A percentile compares a stretch with the other conserved stretches of the same genome.
Evolutionary conservation across 805 yeast genomes (phyloP).

Genomic region (Candida broadrunensis): DNA sequence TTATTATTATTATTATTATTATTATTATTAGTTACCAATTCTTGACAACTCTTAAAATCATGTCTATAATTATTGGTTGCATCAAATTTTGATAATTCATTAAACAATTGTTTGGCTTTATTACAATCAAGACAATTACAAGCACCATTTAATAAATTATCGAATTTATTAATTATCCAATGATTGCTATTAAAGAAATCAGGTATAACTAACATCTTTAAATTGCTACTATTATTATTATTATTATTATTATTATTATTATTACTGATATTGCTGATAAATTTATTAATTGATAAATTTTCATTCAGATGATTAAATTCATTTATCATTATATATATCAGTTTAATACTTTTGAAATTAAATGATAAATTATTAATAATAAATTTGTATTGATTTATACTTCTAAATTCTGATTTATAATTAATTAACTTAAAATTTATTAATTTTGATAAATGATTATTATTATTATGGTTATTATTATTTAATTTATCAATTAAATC

Average conservation of each 20-base stretch:
- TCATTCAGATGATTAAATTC: not conserved
- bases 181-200: not conserved
- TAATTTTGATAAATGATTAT: too few relatives aligned
- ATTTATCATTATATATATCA: not conserved
- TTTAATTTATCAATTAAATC: not conserved
- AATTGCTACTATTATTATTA: not conserved
- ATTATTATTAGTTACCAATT: not conserved
- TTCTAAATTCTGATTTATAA: not conserved
- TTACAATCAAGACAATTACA: not conserved
- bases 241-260: not conserved
- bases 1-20: not conserved
- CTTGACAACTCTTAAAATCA: not conserved
- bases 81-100: not conserved
- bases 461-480: not conserved
- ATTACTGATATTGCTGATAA: not conserved
- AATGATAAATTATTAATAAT: not conserved
- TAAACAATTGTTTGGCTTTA: not conserved
- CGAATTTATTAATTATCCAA: not conserved
- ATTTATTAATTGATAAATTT: not conserved
- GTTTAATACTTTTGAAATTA: not conserved
- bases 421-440: not conserved
- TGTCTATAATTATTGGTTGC: not conserved
- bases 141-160: not conserved
- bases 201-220: not conserved
- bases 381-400: not conserved